A percentile compares a stretch with the other conserved stretches of the same genome.
phyloP scores from a whole-genome alignment of 768 basidiomycete genomes.

The Astraeus odoratus region DNA sequence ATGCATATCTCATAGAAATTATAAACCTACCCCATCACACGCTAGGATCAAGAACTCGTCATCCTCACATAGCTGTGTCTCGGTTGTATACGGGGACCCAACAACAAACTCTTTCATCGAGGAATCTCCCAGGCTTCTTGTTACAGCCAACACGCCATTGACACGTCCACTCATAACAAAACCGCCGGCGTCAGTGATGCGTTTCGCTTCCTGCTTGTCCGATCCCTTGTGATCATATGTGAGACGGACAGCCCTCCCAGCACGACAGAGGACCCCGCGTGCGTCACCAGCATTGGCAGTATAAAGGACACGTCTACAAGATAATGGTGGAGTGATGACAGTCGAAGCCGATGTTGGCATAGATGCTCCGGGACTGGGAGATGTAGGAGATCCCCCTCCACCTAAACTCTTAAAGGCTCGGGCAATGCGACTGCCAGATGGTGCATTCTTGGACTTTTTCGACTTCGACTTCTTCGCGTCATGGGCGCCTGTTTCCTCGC shows the following conservation, averaged over 20 bases:
- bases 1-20: neutral
- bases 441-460: conserved; percentile 34
- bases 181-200: conserved; percentile 95
- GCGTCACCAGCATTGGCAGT: conserved; percentile 97
- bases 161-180: conserved; percentile 99
- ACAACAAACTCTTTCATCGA: conserved; percentile 99
- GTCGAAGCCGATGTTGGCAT: conserved; percentile 12
- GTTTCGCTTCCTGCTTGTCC: conserved; percentile 94
- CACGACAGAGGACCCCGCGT: conserved; percentile 85
- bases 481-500: conserved; percentile 25
- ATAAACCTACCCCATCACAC: conserved; percentile 84
- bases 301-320: conserved; percentile 74
- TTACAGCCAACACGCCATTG: conserved; percentile 95
- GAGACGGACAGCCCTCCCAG: conserved; percentile 83
- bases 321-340: conserved; percentile 38
- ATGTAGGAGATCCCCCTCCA: conserved; percentile 20
- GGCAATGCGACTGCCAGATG: conserved; percentile 44
- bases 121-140: conserved; percentile 90
- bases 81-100: conserved; percentile 97
- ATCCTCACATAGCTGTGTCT: conserved; percentile 82
- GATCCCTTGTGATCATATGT: conserved; percentile 99
- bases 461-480: conserved; percentile 32
- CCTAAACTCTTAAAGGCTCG: conserved; percentile 50
- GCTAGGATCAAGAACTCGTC: conserved; percentile 96
- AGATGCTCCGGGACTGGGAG: conserved; percentile 5